Base-by-base conservation (phyloP, 2,329 filamentous ascomycete genomes). In the Colletotrichum coccodes region DNA sequence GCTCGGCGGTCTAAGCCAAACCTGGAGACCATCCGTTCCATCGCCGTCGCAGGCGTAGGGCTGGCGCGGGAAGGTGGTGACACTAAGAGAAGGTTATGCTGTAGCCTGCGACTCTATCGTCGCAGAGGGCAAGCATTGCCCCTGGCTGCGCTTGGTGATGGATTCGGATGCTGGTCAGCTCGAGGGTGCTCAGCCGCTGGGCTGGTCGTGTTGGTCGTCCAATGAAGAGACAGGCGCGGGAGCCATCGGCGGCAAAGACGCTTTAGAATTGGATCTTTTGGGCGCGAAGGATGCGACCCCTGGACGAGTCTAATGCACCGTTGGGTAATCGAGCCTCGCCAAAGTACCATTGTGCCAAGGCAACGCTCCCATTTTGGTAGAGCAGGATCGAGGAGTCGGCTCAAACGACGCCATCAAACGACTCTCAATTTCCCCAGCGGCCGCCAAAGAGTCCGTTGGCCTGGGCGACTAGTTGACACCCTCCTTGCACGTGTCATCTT, bases 251-350 rank as follows among this genome's bases (percentile, higher is more conserved):
- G 34, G 21, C 28, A 32, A 23, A 49, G 16, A n/a, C 14, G 32
- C 32, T n/a, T 30, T 42, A 7, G 18, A n/a, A 21, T 40, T 42
- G 40, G 60, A 21, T 28, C 32, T 28, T 49, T 60, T 34, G 32
- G 5, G 3, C 57, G 32, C 42, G 49, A 65, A 65, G 65, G 65
- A 68, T 68, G 30, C 61, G 40, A 14, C 21, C 47, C 65, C 62
- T 38, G 54, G 40, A 32, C 14, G 16, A 30, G 23, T 4, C 49
- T 46, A 46, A 64, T 40, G 46, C n/a, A 38, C n/a, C 38, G 54
- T 40, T 30, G 59, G 40, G 60, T 50, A 21, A 54, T 40, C 14
- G 50, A 54, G 47, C 30, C 64, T 47, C 30, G 4, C 12, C 38
- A 44, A n/a, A 30, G 36, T n/a, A 30, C 57, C 42, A 14, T 28